phyloP scores from a whole-genome alignment of 371 early-diverging fungal genomes.

The Mycotypha africana region DNA sequence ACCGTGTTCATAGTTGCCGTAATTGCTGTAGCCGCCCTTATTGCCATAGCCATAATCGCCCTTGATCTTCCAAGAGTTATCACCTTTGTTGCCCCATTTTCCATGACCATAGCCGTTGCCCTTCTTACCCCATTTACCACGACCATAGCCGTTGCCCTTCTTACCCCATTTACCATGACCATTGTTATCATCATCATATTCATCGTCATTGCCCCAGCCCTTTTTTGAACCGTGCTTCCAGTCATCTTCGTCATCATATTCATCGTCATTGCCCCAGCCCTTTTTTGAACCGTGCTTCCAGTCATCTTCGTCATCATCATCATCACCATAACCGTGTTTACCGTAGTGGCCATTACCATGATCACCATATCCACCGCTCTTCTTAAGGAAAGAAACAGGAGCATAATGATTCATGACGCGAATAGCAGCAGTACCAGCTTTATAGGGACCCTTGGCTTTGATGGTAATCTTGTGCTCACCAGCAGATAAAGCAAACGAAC shows the following conservation, averaged over 20 bases:
- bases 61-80: too few species aligned
- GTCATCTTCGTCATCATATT: too few species aligned
- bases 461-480: conserved; percentile 43
- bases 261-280: background rate
- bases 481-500: conserved; percentile 28
- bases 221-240: too few species aligned
- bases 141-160: conserved; percentile 1
- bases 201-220: background rate
- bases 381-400: conserved; percentile 14
- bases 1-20: background rate
- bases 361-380: background rate
- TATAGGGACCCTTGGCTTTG: conserved; percentile 36
- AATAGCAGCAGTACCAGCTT: conserved; percentile 44
- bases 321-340: too few species aligned
- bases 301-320: too few species aligned
- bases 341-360: background rate
- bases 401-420: conserved; percentile 23
- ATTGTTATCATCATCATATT: background rate
- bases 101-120: background rate
- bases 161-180: conserved; percentile 1
- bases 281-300: too few species aligned
- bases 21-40: background rate
- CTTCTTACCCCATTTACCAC: too few species aligned
- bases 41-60: too few species aligned
- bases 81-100: too few species aligned